Base-by-base conservation (phyloP, 2,329 filamentous ascomycete species). In the Trichoderma arundinaceum region DNA sequence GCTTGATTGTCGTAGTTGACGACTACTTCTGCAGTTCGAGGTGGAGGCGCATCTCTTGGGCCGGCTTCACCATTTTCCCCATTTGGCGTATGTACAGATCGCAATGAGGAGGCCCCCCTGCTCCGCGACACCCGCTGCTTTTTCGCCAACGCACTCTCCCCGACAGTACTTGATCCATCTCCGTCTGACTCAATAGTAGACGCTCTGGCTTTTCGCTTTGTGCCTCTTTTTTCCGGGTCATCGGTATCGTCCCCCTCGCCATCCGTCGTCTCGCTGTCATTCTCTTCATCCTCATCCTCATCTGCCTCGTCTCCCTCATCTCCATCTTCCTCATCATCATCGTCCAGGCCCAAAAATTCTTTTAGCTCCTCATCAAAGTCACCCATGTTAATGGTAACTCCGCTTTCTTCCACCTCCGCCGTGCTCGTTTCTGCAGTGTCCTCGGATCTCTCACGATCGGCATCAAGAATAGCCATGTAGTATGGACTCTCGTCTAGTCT, bases 401-500 rank as follows among this genome's bases (percentile, higher is more conserved):
- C 69, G 8, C 66, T 72, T 15, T 77, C 77, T 54, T 77, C 74
- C 17, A 68, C 68, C 46, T 77, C 74, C 19, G 70, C 77, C 54
- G 70, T 43, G 7, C 60, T 69, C 8, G 69, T 73, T 71, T 78
- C 77, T 1, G 72, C 72, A 4, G 71, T 71, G 52, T 77, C 77
- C 33, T 75, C 76, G 5, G 73, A 74, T 44, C 66, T 73, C 69
- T 74, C 77, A 13, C 86, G 82, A 70, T 92, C 90, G 17, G 88
- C 86, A 0, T 90, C 87, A 59, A 92, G 88, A 2, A 93, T 84
- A n/a, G 90, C 83, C 53, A 96, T 77, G n/a, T 91, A 81, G 73
- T 94, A 97, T 0, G 90, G 89, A 2, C 83, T 83, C 75, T 97
- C 94, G 64, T 95, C 88, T 10, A 96, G 81, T 65, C 86, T 89